Evolutionary conservation across 2,329 filamentous ascomycete genomes (phyloP), one percentile per base, ranked within the genome.

Genomic region (Colletotrichum sp.): DNA sequence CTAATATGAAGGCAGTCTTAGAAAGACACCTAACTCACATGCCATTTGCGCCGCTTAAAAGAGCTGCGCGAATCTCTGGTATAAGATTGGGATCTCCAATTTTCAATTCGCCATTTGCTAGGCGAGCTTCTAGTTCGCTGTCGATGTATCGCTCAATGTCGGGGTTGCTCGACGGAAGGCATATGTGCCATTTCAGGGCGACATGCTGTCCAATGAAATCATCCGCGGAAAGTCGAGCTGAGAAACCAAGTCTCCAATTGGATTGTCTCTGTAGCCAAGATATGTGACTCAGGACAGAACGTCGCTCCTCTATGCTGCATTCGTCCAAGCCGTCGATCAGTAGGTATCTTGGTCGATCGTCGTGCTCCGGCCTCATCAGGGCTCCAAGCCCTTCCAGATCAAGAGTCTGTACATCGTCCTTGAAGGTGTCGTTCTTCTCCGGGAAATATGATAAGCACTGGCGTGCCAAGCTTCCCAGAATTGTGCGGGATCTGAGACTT

Each of bases 381-480:
- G 30, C 4, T 13, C 15, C n/a, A n/a, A n/a, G n/a, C n/a, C n/a
- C n/a, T n/a, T n/a, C n/a, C n/a, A n/a, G n/a, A n/a, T n/a, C n/a
- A n/a, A n/a, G n/a, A n/a, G n/a, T n/a, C n/a, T n/a, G n/a, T n/a
- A n/a, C n/a, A n/a, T n/a, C n/a, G n/a, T 34, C 12, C 3, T 49
- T n/a, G 39, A 49, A 49, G 5, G 3, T 3, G 0, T n/a, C 39
- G 10, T 12, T n/a, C 0, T n/a, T 4, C 3, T 49, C 9, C 13
- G n/a, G n/a, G 1, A 49, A 0, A 3, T 0, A 2, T 1, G 44
- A 49, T 4, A 49, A 13, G 4, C 21, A 21, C 6, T 49, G 44
- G 6, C 44, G 9, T 0, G 44, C 44, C 0, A 49, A n/a, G 0
- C 44, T 49, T 13, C 44, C 44, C 0, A 49, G 4, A 0, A 49